These are phyloP conservation scores for Talaromyces marneffei DNA, from an alignment of 2,329 filamentous ascomycete species.

Conservation along the genomic window DNA sequence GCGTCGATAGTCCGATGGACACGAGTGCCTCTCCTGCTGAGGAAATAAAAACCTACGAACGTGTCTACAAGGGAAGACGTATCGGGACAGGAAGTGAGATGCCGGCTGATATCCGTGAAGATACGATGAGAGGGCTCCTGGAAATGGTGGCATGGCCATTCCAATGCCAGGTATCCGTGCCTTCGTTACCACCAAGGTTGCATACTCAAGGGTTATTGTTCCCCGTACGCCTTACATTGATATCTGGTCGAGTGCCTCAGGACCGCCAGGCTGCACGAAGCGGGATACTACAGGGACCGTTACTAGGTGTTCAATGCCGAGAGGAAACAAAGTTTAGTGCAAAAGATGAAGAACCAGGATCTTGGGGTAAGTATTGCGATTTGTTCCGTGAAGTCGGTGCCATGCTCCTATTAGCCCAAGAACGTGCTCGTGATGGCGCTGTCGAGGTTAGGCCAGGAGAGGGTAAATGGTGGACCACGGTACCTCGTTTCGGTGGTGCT, in stretches of 20 bases:
- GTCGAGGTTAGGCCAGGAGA: conserved; percentile 47
- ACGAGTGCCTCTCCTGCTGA: background rate
- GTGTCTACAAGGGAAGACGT: conserved; percentile 53
- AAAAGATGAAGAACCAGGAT: conserved; percentile 22
- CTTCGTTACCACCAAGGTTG: conserved; percentile 45
- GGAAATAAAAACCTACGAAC: conserved; percentile 16
- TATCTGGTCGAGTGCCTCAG: conserved; percentile 49
- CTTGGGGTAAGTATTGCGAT: conserved; percentile 44
- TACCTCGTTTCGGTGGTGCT: conserved; percentile 52
- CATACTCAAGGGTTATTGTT: conserved; percentile 48
- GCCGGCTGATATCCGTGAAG: conserved; percentile 53
- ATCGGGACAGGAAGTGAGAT: conserved; percentile 53
- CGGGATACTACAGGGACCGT: conserved; percentile 54
- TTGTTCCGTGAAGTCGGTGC: conserved; percentile 53
- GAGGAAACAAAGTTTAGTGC: conserved; percentile 50
- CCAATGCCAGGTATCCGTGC: conserved; percentile 46
- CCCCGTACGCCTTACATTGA: conserved; percentile 52
- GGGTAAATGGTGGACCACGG: conserved; percentile 56
- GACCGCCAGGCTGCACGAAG: conserved; percentile 49
- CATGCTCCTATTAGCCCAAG: conserved; percentile 54
- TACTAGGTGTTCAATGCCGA: conserved; percentile 52
- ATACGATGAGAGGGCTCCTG: conserved; percentile 51
- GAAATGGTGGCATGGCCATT: conserved; percentile 56
- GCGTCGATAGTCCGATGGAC: background rate
- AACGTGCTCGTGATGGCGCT: conserved; percentile 52